These are phyloP conservation scores for Leishmania martiniquensis DNA, from an alignment of 208 protist genomes.

Conservation along the genomic window DNA sequence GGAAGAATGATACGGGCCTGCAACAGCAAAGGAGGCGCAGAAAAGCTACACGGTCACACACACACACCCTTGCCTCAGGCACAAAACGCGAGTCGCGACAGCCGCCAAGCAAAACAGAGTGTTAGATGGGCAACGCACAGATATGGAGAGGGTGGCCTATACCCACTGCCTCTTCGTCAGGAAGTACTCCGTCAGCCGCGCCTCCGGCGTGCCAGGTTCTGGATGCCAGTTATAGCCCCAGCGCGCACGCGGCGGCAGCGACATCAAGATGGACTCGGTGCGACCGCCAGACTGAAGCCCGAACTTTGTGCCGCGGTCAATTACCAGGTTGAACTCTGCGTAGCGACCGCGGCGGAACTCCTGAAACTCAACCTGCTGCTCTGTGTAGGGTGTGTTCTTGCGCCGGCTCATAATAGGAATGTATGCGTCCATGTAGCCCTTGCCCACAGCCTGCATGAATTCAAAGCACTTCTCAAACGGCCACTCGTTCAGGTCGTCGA, in stretches of 20 bases:
- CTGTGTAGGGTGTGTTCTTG: constrained; percentile 41
- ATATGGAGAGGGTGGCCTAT: not conserved
- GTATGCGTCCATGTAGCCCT: constrained; percentile 66
- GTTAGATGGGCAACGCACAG: not conserved
- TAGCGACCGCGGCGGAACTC: constrained; percentile 83
- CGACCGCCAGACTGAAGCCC: constrained; percentile 82
- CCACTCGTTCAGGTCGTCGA: constrained; percentile 70
- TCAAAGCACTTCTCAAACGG: constrained; percentile 56
- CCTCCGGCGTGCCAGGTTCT: constrained; percentile 30
- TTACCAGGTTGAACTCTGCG: constrained; percentile 82
- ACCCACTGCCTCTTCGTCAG: constrained; percentile 33
- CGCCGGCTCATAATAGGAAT: constrained; percentile 60
- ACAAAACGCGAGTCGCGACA: not conserved
- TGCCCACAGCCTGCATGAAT: constrained; percentile 55
- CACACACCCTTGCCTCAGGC: not conserved
- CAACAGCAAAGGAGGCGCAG: not conserved
- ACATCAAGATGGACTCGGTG: constrained; percentile 91
- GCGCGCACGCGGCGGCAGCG: constrained; percentile 59
- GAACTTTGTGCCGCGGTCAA: constrained; percentile 85
- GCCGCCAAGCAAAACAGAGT: not conserved
- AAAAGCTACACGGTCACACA: not conserved
- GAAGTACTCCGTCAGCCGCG: constrained; percentile 41
- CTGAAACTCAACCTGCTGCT: constrained; percentile 72
- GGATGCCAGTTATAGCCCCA: constrained; percentile 51
- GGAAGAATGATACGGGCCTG: not conserved